Evolutionary conservation across 345 rosid species (phyloP), one percentile per base, ranked within the genome.

Genomic region (Draba incana): DNA sequence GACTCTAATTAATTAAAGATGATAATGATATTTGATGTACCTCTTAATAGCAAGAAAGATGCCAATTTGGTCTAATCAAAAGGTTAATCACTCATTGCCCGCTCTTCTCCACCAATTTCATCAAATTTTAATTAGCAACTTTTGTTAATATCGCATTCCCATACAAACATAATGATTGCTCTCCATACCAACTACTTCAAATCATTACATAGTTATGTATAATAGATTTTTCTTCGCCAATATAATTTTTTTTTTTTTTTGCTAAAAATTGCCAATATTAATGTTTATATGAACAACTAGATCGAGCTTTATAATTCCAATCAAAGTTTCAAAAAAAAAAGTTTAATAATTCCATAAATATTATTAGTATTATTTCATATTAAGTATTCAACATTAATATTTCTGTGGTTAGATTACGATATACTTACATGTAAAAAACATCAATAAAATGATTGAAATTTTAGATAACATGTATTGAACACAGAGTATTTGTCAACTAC

Each of bases 51-150:
- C 60, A 50, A 72, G 57, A 66, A 73, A 73, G 42, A 73, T 66
- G 67, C 72, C 47, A 66, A 73, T 66, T 66, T 49, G 24, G 72
- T 73, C 77, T 58, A 58, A 66, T 66, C 72, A 58, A 66, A 66
- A 52, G 66, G 11, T 28, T 72, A 53, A 55, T 35, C 69, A 43
- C 75, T 54, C 75, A 54, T 54, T 72, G 9, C 50, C 7, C 7
- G 4, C 31, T 25, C 64, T 37, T 72, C 61, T 57, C 71, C 71
- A 58, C 66, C 23, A 65, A 14, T 65, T 65, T 73, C 47, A 73
- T 43, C 6, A 44, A 52, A 23, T 53, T 44, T 27, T 41, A 64
- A 20, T 49, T 13, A 65, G 52, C 77, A 48, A 64, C 59, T 72
- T 58, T 51, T 51, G 55, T 66, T 50, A 73, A 56, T 66, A 50